A percentile compares a stretch with the other conserved stretches of the same genome.
Evolutionary conservation across 345 rosid genomes (phyloP).

Genomic region (Laguncularia racemosa): DNA sequence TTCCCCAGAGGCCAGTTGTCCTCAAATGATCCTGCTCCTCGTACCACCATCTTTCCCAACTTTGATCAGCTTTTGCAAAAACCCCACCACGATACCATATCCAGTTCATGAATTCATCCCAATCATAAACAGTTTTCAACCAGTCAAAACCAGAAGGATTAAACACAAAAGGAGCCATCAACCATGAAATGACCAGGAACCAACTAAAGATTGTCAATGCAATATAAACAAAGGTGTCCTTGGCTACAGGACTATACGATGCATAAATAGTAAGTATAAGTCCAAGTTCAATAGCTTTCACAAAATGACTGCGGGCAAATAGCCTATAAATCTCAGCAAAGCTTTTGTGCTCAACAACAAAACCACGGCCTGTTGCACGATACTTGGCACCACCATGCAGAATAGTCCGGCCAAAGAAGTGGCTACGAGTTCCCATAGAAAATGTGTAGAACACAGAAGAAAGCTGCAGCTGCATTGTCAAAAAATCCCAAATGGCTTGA

Average conservation of each 20-base stretch:
- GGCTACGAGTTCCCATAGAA: constrained; percentile 95
- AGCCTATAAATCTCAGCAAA: constrained; percentile 85
- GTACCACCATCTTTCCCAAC: constrained; percentile 94
- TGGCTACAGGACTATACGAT: constrained; percentile 65
- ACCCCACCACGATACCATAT: constrained; percentile 79
- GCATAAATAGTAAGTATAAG: constrained; percentile 77
- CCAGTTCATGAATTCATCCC: constrained; percentile 90
- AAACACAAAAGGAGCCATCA: constrained; percentile 78
- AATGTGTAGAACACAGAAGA: constrained; percentile 94
- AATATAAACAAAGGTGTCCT: constrained; percentile 67
- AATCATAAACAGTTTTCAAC: constrained; percentile 86
- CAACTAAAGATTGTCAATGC: constrained; percentile 83
- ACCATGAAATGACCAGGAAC: constrained; percentile 79
- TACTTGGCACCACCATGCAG: constrained; percentile 99
- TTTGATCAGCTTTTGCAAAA: constrained; percentile 81
- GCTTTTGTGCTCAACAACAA: constrained; percentile 92
- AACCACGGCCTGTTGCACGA: constrained; percentile 96
- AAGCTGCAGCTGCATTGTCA: constrained; percentile 93
- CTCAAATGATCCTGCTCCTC: constrained; percentile 91
- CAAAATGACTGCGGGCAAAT: constrained; percentile 80
- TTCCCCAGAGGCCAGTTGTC: constrained; percentile 81
- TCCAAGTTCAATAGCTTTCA: constrained; percentile 84
- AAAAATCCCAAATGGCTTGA: constrained; percentile 88
- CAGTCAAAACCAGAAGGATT: constrained; percentile 97
- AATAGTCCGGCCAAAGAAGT: constrained; percentile 90